These are phyloP conservation scores for Cladophialophora bantiana DNA, from an alignment of 2,329 filamentous ascomycete species.

Conservation along the genomic window DNA sequence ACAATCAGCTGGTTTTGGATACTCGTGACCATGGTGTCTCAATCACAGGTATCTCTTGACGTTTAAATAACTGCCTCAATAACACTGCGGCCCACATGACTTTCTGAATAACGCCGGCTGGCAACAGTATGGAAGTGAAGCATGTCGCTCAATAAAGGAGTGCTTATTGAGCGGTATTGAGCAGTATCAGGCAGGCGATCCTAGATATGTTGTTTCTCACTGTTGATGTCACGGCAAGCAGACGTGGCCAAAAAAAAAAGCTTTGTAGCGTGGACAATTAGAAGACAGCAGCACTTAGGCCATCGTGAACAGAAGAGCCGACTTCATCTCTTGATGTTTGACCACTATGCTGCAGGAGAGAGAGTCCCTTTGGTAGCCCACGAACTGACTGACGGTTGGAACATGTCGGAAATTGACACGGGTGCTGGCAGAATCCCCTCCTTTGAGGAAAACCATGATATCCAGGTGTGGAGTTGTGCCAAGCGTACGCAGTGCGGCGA, in stretches of 20 bases:
- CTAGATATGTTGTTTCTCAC: background rate
- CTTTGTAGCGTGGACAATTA: background rate
- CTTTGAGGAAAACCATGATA: background rate
- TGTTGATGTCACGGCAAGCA: background rate
- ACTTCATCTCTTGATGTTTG: background rate
- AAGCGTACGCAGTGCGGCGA: background rate
- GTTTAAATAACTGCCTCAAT: conserved; percentile 23
- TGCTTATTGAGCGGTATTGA: conserved; percentile 10
- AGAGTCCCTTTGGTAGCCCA: background rate
- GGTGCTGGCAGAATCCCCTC: background rate
- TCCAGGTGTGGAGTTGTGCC: background rate
- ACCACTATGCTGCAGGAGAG: background rate
- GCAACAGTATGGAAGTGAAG: background rate
- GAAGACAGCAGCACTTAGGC: background rate
- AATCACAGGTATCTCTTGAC: conserved; percentile 12
- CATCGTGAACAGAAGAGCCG: background rate
- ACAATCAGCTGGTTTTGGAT: conserved; percentile 15
- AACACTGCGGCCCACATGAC: conserved; percentile 13
- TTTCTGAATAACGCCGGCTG: background rate
- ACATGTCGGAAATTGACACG: background rate
- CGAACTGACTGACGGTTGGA: background rate
- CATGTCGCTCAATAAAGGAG: conserved; percentile 5
- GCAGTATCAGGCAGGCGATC: background rate
- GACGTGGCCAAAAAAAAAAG: background rate
- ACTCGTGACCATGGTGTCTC: conserved; percentile 12